A percentile compares a stretch with the other conserved stretches of the same genome.
Evolutionary conservation across 2,329 filamentous ascomycete species (phyloP).

Genomic region (Sphaerulina musiva): DNA sequence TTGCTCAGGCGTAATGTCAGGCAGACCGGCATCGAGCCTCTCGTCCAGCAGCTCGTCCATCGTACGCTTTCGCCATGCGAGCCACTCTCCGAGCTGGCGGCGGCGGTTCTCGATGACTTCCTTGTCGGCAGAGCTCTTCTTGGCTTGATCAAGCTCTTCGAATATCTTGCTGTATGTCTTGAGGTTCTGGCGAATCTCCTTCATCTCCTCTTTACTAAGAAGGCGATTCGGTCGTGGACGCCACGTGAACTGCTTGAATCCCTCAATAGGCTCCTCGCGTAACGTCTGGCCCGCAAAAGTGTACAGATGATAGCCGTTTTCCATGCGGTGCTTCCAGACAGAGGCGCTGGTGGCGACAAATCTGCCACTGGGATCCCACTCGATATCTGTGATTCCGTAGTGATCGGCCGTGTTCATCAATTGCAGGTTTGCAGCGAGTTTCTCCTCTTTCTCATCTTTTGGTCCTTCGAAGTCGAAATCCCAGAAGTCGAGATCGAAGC

Average conservation of each 20-base stretch:
- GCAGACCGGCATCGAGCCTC: constrained; percentile 59
- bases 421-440: constrained; percentile 88
- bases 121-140: constrained; percentile 86
- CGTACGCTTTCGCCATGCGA: constrained; percentile 69
- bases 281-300: constrained; percentile 88
- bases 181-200: constrained; percentile 95
- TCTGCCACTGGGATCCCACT: constrained; percentile 95
- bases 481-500: constrained; percentile 94
- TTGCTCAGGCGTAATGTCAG: constrained; percentile 57
- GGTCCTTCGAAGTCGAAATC: constrained; percentile 98
- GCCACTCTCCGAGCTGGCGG: constrained; percentile 79
- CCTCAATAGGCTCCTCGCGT: constrained; percentile 85
- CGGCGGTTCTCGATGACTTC: constrained; percentile 86
- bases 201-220: constrained; percentile 93
- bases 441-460: constrained; percentile 80
- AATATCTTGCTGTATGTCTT: constrained; percentile 93
- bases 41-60: constrained; percentile 68
- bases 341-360: constrained; percentile 91
- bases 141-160: constrained; percentile 89
- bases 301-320: constrained; percentile 98
- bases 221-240: constrained; percentile 86
- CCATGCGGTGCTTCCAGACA: constrained; percentile 97
- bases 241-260: constrained; percentile 98
- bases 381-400: constrained; percentile 94
- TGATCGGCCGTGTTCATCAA: constrained; percentile 91